Evolutionary conservation across 441 rosid genomes (phyloP), one percentile per base, ranked within the genome.

Genomic region (Bocquillonia castaneifolia): DNA sequence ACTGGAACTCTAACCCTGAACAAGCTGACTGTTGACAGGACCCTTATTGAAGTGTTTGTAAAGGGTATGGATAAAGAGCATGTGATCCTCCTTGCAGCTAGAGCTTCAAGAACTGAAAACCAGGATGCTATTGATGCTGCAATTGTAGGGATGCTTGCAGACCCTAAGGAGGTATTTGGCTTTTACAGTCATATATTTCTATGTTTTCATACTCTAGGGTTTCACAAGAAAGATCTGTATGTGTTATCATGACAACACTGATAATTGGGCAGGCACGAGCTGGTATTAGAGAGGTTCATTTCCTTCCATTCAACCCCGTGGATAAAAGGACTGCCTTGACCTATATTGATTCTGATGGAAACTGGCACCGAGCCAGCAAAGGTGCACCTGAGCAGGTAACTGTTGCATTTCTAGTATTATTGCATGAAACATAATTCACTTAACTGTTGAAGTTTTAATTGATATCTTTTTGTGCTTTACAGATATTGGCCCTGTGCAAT

Each of bases 61-160:
- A 92, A 90, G 82, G 95, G 96, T 36, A 86, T 89, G 10, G 97
- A 91, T 71, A 88, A 84, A 64, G 98, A 93, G 15, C 78, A 84
- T 42, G 93, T 92, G 23, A 60, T 90, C 20, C 92, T 92, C 70
- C 88, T 87, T 2, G 97, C 98, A 18, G 96, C 98, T 40, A 81
- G 95, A 77, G 97, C 98, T 70, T 92, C 98, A 64, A 92, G 98
- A 78, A 83, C 82, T 13, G 97, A 93, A 82, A 93, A 93, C 76
- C 98, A 93, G 83, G 98, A 93, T 69, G 98, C 98, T 63, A 91
- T 93, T 83, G 98, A 92, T 84, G 91, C 98, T 74, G 97, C 97
- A 34, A 92, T 92, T 71, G 98, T 92, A 18, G 96, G 95, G 25
- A 92, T 90, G 98, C 95, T 92, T 74, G 95, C 92, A 36, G 96